A percentile compares a stretch with the other conserved stretches of the same genome.
phyloP scores from a whole-genome alignment of 163 green algal species.

The Volvox carteri region DNA sequence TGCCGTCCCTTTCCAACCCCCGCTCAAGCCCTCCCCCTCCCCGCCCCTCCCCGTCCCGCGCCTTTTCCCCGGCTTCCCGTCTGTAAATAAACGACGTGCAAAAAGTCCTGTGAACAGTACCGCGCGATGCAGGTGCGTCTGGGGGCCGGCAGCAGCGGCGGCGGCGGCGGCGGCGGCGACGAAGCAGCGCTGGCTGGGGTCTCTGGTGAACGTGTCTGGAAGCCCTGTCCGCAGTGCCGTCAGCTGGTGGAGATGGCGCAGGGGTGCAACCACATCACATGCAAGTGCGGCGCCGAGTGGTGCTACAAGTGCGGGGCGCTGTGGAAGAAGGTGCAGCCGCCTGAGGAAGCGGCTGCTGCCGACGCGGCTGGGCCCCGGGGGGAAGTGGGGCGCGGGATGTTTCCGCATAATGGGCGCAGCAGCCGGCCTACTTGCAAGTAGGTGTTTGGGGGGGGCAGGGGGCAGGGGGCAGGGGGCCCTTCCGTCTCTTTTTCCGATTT shows the following conservation, averaged over 20 bases:
- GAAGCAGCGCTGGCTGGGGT: conserved; percentile 59
- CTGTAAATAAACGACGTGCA: too few relatives aligned
- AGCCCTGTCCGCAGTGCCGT: conserved; percentile 60
- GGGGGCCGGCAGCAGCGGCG: too few relatives aligned
- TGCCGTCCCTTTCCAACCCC: not conserved
- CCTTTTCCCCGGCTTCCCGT: not conserved
- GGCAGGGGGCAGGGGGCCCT: not conserved
- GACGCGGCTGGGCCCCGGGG: not conserved
- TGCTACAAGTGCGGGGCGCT: conserved; percentile 65
- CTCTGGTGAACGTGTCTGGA: conserved; percentile 45
- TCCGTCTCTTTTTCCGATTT: not conserved
- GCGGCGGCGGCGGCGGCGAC: conserved; percentile 44
- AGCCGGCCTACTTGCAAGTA: conserved; percentile 4
- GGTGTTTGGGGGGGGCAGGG: not conserved
- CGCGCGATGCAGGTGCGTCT: conserved; percentile 42
- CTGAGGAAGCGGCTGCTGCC: not conserved
- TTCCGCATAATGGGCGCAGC: too few relatives aligned
- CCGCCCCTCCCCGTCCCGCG: not conserved
- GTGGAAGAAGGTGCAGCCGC: conserved; percentile 6
- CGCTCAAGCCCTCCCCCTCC: not conserved
- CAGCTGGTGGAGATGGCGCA: conserved; percentile 59
- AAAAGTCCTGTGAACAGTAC: conserved; percentile 58
- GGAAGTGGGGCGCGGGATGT: too few relatives aligned
- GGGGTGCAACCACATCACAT: conserved; percentile 68
- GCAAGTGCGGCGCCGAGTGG: conserved; percentile 60